These are phyloP conservation scores for Fusarium secorum DNA, from an alignment of 2,329 filamentous ascomycete species.

Conservation along the genomic window DNA sequence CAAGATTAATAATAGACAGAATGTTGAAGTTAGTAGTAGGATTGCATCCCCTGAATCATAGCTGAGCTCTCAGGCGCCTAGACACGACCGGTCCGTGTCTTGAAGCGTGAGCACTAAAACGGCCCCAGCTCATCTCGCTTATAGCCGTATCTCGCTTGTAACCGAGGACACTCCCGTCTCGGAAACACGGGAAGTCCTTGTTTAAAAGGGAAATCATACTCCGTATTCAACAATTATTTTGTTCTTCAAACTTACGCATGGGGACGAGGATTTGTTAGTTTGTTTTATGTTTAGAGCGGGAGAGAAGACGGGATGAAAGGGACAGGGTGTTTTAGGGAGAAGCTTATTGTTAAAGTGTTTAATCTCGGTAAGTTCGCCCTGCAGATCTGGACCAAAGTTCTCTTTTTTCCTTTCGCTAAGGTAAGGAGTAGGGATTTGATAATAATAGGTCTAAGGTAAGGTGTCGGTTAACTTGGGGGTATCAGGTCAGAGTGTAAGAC, in stretches of 20 bases:
- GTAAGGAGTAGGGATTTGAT: not conserved
- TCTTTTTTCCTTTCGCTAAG: not conserved
- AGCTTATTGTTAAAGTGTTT: not conserved
- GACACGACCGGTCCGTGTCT: not conserved
- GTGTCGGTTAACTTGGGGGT: not conserved
- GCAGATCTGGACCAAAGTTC: not conserved
- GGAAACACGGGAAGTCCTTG: not conserved
- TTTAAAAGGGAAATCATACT: not conserved
- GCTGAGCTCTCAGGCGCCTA: not conserved
- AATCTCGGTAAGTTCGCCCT: slow-evolving; percentile 2
- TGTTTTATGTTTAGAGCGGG: not conserved
- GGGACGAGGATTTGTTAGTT: not conserved
- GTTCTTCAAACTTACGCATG: not conserved
- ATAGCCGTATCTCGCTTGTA: slow-evolving; percentile 31
- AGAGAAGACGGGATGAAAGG: not conserved
- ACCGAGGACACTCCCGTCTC: slow-evolving; percentile 22
- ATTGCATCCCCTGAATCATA: not conserved
- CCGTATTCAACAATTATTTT: not conserved
- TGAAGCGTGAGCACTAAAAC: slow-evolving; percentile 7
- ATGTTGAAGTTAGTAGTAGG: not conserved
- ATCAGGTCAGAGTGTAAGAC: not conserved
- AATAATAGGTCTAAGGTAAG: not conserved
- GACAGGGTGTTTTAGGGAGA: not conserved
- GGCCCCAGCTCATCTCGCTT: slow-evolving; percentile 11
- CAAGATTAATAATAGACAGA: not conserved